Evolutionary conservation across 2,329 filamentous ascomycete genomes (phyloP), one percentile per base, ranked within the genome.

Genomic region (Mollisiaceae sp.): DNA sequence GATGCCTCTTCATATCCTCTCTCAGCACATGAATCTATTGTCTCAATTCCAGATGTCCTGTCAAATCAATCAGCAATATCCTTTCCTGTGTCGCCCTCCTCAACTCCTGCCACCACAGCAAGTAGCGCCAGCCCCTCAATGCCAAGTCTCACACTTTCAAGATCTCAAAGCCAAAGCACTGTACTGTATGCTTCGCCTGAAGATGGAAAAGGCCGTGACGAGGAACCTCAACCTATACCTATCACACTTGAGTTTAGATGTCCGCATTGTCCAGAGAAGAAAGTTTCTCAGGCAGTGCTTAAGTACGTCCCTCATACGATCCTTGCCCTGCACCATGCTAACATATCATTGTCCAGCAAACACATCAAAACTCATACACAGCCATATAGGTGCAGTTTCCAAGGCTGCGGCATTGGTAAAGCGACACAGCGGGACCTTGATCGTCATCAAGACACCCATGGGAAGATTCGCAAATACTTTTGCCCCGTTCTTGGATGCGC

Each of bases 291-390:
- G 55, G 65, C 45, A 62, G 38, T 57, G 55, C 62, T 60, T 47
- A 64, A 67, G 65, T 67, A 52, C 27, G 64, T 61, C 15, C 20
- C 18, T 11, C 35, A 14, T 15, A 20, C 4, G 8, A 4, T 27
- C 11, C 9, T 32, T 11, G 4, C 18, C 18, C 36, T 39, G 27
- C 22, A 39, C 9, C n/a, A 47, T 35, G 3, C 59, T 62, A 56
- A 62, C 56, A 35, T 1, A n/a, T 38, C 24, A 18, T 45, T 36
- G 4, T 39, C 24, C 18, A 66, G 60, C 41, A 60, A 60, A 2
- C 65, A 67, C 62, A 65, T 67, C 62, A 67, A 63, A 14, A 65
- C 60, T 60, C 65, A 67, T 38, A 67, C 54, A 2, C 50, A 52
- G n/a, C 65, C 65, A 38, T 67, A 65, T 43, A 47, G 38, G 36